phyloP scores from a whole-genome alignment of 768 basidiomycete genomes.

The Postia placenta region DNA sequence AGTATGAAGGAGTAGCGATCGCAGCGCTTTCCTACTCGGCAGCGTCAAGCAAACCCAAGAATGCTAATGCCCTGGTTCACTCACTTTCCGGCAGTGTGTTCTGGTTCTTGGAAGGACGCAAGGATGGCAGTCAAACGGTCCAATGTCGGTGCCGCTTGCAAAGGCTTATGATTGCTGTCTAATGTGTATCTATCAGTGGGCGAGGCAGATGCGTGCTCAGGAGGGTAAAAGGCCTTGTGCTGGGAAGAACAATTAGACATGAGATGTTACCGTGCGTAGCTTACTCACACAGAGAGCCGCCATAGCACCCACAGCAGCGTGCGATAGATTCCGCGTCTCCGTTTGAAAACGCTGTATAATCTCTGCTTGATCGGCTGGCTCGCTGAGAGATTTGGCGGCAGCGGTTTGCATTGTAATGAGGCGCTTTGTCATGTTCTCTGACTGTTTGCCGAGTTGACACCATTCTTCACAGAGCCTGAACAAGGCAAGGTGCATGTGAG shows the following conservation, averaged over 20 bases:
- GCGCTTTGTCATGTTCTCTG: constrained; percentile 66
- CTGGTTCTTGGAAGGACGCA: constrained; percentile 45
- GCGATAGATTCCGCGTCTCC: constrained; percentile 67
- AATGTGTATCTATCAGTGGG: constrained; percentile 49
- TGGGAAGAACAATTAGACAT: constrained; percentile 25
- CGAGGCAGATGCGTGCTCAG: constrained; percentile 51
- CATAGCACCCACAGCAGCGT: constrained; percentile 82
- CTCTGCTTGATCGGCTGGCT: constrained; percentile 42
- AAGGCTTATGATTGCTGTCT: constrained; percentile 45
- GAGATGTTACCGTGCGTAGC: background rate
- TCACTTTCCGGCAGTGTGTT: constrained; percentile 60
- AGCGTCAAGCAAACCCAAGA: constrained; percentile 3
- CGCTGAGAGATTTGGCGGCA: constrained; percentile 47
- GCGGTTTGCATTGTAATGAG: constrained; percentile 67
- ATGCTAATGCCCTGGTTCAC: constrained; percentile 21
- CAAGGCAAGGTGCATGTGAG: constrained; percentile 68
- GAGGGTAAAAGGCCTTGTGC: constrained; percentile 75
- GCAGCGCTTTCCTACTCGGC: constrained; percentile 84
- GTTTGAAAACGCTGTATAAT: constrained; percentile 52
- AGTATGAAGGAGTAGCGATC: constrained; percentile 55
- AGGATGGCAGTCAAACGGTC: constrained; percentile 69
- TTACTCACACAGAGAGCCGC: constrained; percentile 80
- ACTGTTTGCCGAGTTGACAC: constrained; percentile 80
- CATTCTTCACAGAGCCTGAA: constrained; percentile 90
- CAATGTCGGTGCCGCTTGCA: constrained; percentile 46